Conservation (phyloP, 176 grass and related monocot species). For the Zea luxurians region DNA sequence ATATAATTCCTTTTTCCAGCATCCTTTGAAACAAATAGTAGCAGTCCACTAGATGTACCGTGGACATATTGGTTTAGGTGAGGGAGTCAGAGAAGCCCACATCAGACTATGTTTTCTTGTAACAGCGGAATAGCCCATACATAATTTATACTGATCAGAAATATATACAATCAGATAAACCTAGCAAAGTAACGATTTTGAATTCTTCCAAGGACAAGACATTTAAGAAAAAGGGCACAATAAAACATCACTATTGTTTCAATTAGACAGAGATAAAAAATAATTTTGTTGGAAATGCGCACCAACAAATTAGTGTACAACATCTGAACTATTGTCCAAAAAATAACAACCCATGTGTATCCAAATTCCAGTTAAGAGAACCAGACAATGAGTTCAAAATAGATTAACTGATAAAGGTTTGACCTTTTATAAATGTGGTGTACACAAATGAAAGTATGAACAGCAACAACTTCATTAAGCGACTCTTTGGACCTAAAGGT, state of each 20-base stretch:
- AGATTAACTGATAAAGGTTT: not conserved
- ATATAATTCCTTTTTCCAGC: conserved; percentile 10
- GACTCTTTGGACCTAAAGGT: not conserved
- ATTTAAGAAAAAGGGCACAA: not conserved
- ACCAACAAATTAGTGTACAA: not conserved
- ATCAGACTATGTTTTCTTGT: not conserved
- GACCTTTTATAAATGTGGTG: not conserved
- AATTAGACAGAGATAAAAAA: not conserved
- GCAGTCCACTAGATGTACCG: not conserved
- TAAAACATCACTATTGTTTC: not conserved
- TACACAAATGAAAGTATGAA: conserved; percentile 11
- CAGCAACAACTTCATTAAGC: not conserved
- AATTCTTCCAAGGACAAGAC: not conserved
- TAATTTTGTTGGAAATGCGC: conserved; percentile 16
- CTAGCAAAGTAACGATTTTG: not conserved
- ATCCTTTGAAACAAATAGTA: not conserved
- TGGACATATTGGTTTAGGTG: not conserved
- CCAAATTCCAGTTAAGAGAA: not conserved
- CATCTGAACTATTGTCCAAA: not conserved
- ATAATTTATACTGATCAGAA: not conserved
- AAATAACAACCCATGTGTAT: not conserved
- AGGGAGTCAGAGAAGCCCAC: not conserved
- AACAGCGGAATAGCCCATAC: not conserved
- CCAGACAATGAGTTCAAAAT: conserved; percentile 3
- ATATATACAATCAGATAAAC: not conserved